Conservation (phyloP, 176 grass and related monocot genomes). For the Stipa capillata region DNA sequence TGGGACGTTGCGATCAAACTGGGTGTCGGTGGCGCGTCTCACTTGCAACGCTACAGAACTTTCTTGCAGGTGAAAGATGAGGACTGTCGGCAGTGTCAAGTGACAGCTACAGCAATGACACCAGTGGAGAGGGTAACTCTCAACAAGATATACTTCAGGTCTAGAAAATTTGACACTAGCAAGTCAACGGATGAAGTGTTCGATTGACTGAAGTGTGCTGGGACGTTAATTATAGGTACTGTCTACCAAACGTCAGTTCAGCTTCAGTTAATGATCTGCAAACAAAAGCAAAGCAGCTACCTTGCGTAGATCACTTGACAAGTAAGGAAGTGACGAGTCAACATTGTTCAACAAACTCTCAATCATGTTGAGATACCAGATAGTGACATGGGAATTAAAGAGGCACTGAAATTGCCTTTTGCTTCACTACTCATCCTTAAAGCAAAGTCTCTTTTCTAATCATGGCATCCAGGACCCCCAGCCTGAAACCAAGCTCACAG, state of each 20-base stretch:
- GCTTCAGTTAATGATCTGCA: neutral
- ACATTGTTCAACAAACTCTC: neutral
- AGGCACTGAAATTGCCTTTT: neutral
- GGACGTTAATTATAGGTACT: neutral
- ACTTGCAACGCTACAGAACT: neutral
- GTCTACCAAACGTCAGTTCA: neutral
- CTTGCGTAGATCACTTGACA: neutral
- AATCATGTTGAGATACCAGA: neutral
- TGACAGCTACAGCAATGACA: constrained; percentile 1
- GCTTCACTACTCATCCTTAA: neutral
- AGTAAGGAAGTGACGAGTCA: neutral
- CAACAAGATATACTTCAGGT: neutral
- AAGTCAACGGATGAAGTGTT: neutral
- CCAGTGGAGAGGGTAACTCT: neutral
- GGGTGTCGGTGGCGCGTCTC: constrained; percentile 14
- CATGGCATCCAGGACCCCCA: neutral
- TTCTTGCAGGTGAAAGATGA: neutral
- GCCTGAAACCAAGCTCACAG: neutral
- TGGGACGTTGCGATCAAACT: neutral
- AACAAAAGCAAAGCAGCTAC: neutral
- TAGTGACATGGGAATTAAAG: neutral
- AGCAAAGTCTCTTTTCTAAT: neutral
- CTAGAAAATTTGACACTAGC: neutral
- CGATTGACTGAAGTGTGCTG: neutral
- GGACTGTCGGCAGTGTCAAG: neutral